Evolutionary conservation across 805 yeast species (phyloP).

Genomic region (Suhomyces sp.): DNA sequence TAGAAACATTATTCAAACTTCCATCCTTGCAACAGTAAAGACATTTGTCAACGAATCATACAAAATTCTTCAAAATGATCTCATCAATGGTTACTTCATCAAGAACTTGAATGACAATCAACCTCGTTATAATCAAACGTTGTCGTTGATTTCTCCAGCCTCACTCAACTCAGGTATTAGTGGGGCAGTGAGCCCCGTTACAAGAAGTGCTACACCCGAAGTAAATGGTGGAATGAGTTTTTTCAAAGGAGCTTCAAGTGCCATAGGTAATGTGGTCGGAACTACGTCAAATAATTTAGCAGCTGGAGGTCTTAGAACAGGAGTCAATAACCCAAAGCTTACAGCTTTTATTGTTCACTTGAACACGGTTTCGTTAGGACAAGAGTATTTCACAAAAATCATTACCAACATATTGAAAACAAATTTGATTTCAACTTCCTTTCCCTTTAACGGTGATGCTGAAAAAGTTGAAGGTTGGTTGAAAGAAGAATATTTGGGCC

Average conservation of each 20-base stretch:
- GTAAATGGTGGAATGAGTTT: slow-evolving; percentile 38
- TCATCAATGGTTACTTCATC: slow-evolving; percentile 50
- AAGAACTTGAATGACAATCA: slow-evolving; percentile 37
- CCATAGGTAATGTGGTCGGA: slow-evolving; percentile 43
- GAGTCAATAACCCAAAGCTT: slow-evolving; percentile 47
- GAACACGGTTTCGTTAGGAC: slow-evolving; percentile 69
- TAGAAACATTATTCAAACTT: slow-evolving; percentile 67
- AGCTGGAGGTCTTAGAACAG: slow-evolving; percentile 12
- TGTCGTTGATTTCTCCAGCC: slow-evolving; percentile 18
- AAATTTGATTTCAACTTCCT: slow-evolving; percentile 22
- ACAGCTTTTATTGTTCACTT: slow-evolving; percentile 64
- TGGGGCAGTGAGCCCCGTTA: slow-evolving; percentile 20
- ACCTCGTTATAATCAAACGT: slow-evolving; percentile 39
- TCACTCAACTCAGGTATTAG: slow-evolving; percentile 9
- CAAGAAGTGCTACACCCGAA: slow-evolving; percentile 33
- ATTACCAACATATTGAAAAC: slow-evolving; percentile 40
- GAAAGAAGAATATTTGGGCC: slow-evolving; percentile 32
- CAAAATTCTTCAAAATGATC: slow-evolving; percentile 62
- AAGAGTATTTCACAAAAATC: slow-evolving; percentile 55
- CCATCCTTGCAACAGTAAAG: slow-evolving; percentile 57
- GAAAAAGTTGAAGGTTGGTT: slow-evolving; percentile 33
- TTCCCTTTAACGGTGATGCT: slow-evolving; percentile 39
- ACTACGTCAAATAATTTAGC: slow-evolving; percentile 21
- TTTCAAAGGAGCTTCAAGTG: slow-evolving; percentile 45
- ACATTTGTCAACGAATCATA: slow-evolving; percentile 55